Percentiles rank a stretch among this genome's conserved stretches.
Evolutionary conservation across 805 yeast genomes (phyloP).

Genomic region (Ogataea pilisensis): DNA sequence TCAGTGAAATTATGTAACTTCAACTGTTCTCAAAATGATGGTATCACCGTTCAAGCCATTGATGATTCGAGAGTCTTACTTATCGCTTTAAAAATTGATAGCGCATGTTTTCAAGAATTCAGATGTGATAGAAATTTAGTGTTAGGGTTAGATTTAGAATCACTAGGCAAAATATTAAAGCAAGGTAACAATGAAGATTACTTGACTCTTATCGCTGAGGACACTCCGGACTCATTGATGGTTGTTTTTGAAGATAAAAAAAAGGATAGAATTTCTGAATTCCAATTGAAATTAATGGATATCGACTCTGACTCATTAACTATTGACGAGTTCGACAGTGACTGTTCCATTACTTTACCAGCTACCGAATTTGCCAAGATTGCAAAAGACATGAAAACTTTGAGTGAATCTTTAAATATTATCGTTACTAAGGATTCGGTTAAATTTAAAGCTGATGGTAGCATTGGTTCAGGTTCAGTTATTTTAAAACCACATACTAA

Average conservation of each 20-base stretch:
- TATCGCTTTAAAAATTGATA: conserved; percentile 82
- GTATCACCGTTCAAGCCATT: conserved; percentile 94
- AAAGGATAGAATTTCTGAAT: conserved; percentile 90
- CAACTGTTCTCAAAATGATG: conserved; percentile 85
- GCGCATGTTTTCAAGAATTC: conserved; percentile 83
- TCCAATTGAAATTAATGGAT: conserved; percentile 88
- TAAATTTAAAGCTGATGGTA: conserved; percentile 87
- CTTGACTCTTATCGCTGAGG: conserved; percentile 82
- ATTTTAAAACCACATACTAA: conserved; percentile 80
- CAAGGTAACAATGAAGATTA: conserved; percentile 90
- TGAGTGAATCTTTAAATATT: conserved; percentile 84
- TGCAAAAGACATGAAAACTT: conserved; percentile 79
- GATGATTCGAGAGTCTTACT: conserved; percentile 95
- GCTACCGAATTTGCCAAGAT: conserved; percentile 83
- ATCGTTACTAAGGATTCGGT: conserved; percentile 89
- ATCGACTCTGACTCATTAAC: conserved; percentile 92
- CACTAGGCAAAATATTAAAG: conserved; percentile 82
- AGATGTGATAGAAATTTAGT: conserved; percentile 94
- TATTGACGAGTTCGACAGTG: conserved; percentile 91
- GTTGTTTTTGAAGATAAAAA: conserved; percentile 87
- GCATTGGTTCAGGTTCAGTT: conserved; percentile 82
- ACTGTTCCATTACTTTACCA: conserved; percentile 83
- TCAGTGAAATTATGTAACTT: conserved; percentile 93
- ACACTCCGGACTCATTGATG: conserved; percentile 65
- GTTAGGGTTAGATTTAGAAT: conserved; percentile 83